Base-by-base conservation (phyloP, 768 basidiomycete genomes). In the Royoungia palumana region DNA sequence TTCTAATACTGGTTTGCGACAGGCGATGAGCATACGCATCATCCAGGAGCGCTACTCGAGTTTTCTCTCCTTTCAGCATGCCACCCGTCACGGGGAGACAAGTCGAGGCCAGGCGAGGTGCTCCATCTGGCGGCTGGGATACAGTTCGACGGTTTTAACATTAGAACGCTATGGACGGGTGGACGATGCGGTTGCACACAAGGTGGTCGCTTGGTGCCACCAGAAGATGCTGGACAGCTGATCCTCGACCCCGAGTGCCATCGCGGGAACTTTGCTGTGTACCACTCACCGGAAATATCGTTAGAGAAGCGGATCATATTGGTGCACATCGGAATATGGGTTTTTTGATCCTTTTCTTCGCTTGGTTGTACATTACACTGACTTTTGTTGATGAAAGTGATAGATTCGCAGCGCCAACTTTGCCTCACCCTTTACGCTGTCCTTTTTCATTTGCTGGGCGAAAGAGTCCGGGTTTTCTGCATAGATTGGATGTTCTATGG, bases 171-270 rank as follows among this genome's bases (percentile, higher is more conserved):
- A n/a, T 45, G 47, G 34, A 44, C n/a, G 14, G 19, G 38, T 35
- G 4, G 38, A 39, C 17, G 37, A 49, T 14, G 5, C 10, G 14
- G 22, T 35, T 8, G 39, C 24, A 8, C 35, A 7, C 22, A 12
- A 24, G 39, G 30, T 25, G 11, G 44, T 25, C 13, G 25, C 34
- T 9, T 22, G n/a, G 22, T 25, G 35, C 24, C 35, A 35, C 21
- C 28, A 28, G 13, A 35, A 35, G 42, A 43, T 13, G 30, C 34
- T 76, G 30, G 14, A 14, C 12, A 30, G 13, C 16, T n/a, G 14
- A 40, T 39, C 11, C 14, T 46, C 7, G 32, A 39, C 14, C 35
- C 11, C 1, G 41, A 44, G 20, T 21, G 30, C n/a, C n/a, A n/a
- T n/a, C 0, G 35, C 27, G 4, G 35, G 16, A 35, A 36, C 11